Conservation (phyloP, 2,329 filamentous ascomycete genomes). For the Trichophyton rubrum region DNA sequence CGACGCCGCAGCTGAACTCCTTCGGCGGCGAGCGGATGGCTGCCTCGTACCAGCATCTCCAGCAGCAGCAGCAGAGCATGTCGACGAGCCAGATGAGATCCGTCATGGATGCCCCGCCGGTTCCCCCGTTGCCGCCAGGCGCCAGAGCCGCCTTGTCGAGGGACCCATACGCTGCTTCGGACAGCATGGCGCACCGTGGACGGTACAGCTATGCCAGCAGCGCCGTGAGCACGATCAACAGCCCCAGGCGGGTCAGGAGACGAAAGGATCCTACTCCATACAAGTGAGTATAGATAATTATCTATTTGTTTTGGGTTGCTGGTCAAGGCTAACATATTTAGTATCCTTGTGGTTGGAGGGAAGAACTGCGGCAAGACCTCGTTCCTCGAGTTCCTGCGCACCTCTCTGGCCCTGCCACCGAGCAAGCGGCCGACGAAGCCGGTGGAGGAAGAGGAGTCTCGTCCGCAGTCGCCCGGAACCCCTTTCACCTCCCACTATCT, state of each 20-base stretch:
- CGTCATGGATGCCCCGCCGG: conserved; percentile 14
- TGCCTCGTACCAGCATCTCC: conserved; percentile 16
- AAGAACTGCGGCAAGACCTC: conserved; percentile 87
- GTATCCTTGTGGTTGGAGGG: conserved; percentile 80
- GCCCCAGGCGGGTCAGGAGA: conserved; percentile 77
- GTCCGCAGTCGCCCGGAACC: conserved; percentile 42
- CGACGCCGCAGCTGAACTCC: conserved; percentile 38
- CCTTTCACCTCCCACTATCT: conserved; percentile 81
- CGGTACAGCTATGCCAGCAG: conserved; percentile 94
- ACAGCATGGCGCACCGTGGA: conserved; percentile 94
- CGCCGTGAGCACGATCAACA: conserved; percentile 82
- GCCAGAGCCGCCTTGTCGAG: conserved; percentile 42
- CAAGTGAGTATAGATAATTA: conserved; percentile 80
- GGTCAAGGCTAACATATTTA: conserved; percentile 26
- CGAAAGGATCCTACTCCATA: conserved; percentile 96
- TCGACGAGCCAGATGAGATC: conserved; percentile 16
- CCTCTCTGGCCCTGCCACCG: conserved; percentile 66
- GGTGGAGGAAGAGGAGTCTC: conserved; percentile 46
- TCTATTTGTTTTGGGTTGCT: background rate
- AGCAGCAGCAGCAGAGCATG: background rate
- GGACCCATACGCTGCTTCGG: conserved; percentile 69
- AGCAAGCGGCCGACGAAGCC: conserved; percentile 54
- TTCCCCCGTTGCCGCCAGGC: conserved; percentile 15
- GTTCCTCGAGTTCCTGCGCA: conserved; percentile 90
- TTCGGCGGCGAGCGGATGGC: conserved; percentile 52